These are phyloP conservation scores for Metschnikowia borealis DNA, from an alignment of 805 yeast genomes.

Conservation along the genomic window DNA sequence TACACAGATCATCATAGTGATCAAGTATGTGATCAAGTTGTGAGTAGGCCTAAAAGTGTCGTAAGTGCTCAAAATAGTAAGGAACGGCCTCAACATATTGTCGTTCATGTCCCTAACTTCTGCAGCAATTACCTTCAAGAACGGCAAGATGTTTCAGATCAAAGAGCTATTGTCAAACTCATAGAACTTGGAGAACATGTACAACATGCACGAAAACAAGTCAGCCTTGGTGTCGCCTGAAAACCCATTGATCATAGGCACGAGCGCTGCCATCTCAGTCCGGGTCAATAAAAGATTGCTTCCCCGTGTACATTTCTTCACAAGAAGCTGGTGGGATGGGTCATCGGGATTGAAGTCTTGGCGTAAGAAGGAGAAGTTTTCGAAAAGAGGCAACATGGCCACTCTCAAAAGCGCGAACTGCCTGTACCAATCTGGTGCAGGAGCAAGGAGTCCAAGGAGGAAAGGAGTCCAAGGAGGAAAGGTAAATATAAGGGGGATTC, in stretches of 20 bases:
- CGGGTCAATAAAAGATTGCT: conserved; percentile 43
- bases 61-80: conserved; percentile 5
- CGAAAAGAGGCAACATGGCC: conserved; percentile 58
- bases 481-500: too few species aligned
- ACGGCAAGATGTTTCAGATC: conserved; percentile 47
- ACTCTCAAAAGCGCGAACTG: conserved; percentile 72
- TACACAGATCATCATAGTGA: conserved; percentile 33
- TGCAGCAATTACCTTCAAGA: conserved; percentile 31
- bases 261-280: conserved; percentile 47
- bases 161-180: conserved; percentile 38
- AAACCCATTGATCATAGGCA: conserved; percentile 60
- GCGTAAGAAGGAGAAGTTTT: conserved; percentile 55
- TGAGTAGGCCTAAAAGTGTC: neutral
- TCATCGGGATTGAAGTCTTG: conserved; percentile 37
- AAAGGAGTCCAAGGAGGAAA: too few species aligned
- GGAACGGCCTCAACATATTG: conserved; percentile 26
- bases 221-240: conserved; percentile 65
- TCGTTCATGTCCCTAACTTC: conserved; percentile 19
- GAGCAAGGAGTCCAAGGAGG: too few species aligned
- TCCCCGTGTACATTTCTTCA: conserved; percentile 30
- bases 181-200: conserved; percentile 55
- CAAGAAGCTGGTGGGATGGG: conserved; percentile 21
- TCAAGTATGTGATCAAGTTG: conserved; percentile 24
- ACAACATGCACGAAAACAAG: conserved; percentile 64
- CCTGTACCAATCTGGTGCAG: too few species aligned